Percentiles rank a stretch among this genome's conserved stretches.
Conservation (phyloP, 2,329 filamentous ascomycete genomes). For the Erysiphe pulchra region DNA sequence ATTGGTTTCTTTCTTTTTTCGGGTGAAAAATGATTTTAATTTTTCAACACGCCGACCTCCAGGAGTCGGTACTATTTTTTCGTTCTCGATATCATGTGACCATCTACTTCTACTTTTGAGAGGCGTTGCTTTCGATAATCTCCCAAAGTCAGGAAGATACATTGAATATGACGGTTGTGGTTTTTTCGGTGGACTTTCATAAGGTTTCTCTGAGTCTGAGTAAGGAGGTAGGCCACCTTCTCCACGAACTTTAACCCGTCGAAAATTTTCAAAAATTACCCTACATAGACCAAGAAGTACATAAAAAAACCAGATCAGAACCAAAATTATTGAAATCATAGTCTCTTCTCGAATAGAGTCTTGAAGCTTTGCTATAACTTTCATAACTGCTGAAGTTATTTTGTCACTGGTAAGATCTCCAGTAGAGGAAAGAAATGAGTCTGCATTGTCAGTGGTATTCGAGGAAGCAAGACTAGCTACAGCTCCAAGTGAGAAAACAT, state of each 20-base stretch:
- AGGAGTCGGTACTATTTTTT: too few species aligned
- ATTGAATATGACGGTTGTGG: too few species aligned
- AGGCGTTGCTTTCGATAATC: too few species aligned
- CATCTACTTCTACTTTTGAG: too few species aligned
- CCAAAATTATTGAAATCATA: conserved; percentile 48
- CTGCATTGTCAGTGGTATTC: conserved; percentile 33
- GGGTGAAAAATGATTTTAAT: too few species aligned
- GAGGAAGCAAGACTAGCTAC: conserved; percentile 23
- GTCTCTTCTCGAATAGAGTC: conserved; percentile 49
- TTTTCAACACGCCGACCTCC: too few species aligned
- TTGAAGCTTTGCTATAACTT: conserved; percentile 41
- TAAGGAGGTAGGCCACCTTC: conserved; percentile 24
- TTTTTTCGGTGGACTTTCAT: too few species aligned
- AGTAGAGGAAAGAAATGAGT: conserved; percentile 54
- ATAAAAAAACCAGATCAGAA: conserved; percentile 56
- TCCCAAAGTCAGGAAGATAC: too few species aligned
- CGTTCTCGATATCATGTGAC: too few species aligned
- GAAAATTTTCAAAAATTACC: conserved; percentile 32
- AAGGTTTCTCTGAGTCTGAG: not conserved
- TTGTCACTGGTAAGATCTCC: conserved; percentile 15
- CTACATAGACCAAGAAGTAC: conserved; percentile 49
- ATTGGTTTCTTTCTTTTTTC: too few species aligned
- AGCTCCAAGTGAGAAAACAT: conserved; percentile 66
- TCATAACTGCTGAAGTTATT: conserved; percentile 38
- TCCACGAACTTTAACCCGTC: conserved; percentile 30